Evolutionary conservation across 208 protist genomes (phyloP), one percentile per base, ranked within the genome.

Genomic region (Trypanosoma mega): DNA sequence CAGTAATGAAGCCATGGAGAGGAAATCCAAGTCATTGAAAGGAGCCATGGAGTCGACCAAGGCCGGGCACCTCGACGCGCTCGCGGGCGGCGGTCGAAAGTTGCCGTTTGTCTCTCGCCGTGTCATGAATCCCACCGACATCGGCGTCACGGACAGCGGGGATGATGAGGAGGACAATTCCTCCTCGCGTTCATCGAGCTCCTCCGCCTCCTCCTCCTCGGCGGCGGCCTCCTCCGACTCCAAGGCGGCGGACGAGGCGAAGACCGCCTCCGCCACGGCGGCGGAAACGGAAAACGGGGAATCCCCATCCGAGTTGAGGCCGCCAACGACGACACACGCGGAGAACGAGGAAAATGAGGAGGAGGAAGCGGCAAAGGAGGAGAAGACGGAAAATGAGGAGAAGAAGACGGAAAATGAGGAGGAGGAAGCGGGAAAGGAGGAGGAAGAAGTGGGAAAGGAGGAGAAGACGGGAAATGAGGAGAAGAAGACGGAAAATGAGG

Each of bases 171-270:
- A 59, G 3, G 52, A 49, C 6, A 30, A 39, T 14, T 9, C 14
- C 1, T 50, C 24, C 20, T 53, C 53, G 2, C 26, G 8, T 20
- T 55, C 54, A 11, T 51, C 55, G 30, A 63, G 41, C n/a, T 74
- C 79, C 2, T 73, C 75, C 4, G 67, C 71, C 6, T 50, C 66
- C 20, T 44, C 65, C 29, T 45, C 70, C 54, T 61, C 62, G 31
- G 49, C 49, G 46, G 54, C 29, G 20, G 11, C 26, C 21, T 3
- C 29, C 39, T 20, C 43, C 3, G 33, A 3, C 24, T 7, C 44
- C 21, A 41, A 41, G 16, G 30, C 11, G n/a, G n/a, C 11, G 18
- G 30, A 39, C 9, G 51, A 21, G 24, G 39, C 18, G 12, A 2
- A 4, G n/a, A n/a, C n/a, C n/a, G n/a, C n/a, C n/a, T n/a, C n/a